Conservation (phyloP, 1,284 basidiomycete genomes). For the Vanrija pseudolonga region DNA sequence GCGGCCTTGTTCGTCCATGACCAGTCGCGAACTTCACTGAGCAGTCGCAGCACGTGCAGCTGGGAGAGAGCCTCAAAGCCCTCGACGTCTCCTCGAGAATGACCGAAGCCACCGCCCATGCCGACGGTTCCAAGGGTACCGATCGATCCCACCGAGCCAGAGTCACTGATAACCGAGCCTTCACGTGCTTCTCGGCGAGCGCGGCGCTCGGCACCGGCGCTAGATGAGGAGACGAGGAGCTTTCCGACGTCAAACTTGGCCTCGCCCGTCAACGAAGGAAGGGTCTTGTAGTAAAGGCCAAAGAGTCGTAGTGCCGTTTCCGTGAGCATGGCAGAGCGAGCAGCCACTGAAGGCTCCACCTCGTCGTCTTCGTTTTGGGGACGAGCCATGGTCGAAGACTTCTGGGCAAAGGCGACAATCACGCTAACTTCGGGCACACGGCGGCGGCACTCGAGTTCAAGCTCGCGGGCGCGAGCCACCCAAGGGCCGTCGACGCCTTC, state of each 20-base stretch:
- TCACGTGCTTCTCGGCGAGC: slow-evolving; percentile 39
- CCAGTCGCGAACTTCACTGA: slow-evolving; percentile 71
- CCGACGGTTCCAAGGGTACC: slow-evolving; percentile 46
- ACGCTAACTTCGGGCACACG: slow-evolving; percentile 80
- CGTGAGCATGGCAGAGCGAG: slow-evolving; percentile 59
- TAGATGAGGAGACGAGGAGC: slow-evolving; percentile 59
- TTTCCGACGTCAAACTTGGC: slow-evolving; percentile 82
- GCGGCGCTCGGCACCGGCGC: slow-evolving; percentile 41
- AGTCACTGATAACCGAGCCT: slow-evolving; percentile 44
- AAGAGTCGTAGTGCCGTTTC: slow-evolving; percentile 76
- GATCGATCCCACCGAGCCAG: slow-evolving; percentile 42
- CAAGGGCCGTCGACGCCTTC: slow-evolving; percentile 61
- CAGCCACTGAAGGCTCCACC: slow-evolving; percentile 34
- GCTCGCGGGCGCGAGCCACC: slow-evolving; percentile 59
- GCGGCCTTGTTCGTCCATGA: slow-evolving; percentile 66
- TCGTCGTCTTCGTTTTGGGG: slow-evolving; percentile 43
- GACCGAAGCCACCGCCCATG: slow-evolving; percentile 51
- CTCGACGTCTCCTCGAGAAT: slow-evolving; percentile 47
- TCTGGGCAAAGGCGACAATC: slow-evolving; percentile 70
- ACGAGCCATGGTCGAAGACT: slow-evolving; percentile 44
- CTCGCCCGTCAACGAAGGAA: slow-evolving; percentile 71
- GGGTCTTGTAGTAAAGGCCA: slow-evolving; percentile 73
- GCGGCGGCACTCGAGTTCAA: slow-evolving; percentile 69
- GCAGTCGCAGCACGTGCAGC: slow-evolving; percentile 71
- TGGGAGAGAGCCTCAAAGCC: slow-evolving; percentile 63